Base-by-base conservation (phyloP, 768 basidiomycete species). In the Phlebiopsis gigantea region DNA sequence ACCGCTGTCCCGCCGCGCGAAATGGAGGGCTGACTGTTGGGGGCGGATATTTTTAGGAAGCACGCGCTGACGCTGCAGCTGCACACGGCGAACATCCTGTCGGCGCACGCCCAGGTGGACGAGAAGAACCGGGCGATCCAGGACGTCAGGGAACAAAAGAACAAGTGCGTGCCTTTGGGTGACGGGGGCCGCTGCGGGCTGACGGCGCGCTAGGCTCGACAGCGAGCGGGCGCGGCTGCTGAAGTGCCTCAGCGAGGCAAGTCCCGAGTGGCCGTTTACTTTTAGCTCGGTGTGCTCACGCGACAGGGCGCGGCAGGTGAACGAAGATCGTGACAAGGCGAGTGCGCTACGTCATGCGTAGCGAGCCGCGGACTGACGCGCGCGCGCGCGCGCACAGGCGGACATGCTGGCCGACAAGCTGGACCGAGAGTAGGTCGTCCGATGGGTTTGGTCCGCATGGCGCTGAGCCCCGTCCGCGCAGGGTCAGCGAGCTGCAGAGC, bases 11-110 rank as follows among this genome's bases (percentile, higher is more conserved):
- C 54, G 25, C 8, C 46, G 44, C 61, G 61, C 63, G 61, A 50
- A 24, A 25, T 14, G 34, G 22, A 46, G 26, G 47, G 47, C 47
- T 48, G 47, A 48, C 34, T 30, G 17, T 12, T 39, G 34, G 34
- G 34, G 17, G 34, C n/a, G 31, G 34, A 12, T 39, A 8, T 52
- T 30, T 51, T 45, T 57, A 91, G 89, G 72, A 91, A 91, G 72
- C 90, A 92, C 67, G 89, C 89, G 4, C 68, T 93, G 60, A 88
- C 88, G 8, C 73, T 93, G 43, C 90, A 93, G 69, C 73, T 93
- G 31, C 91, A 93, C 62, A 93, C 91, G 9, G 90, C 91, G 9
- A 89, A 93, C 66, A 90, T 93, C 43, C 74, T 93, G 2, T 90
- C 90, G 7, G 89, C 89, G 5, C 90, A 93, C 67, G 83, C 88